Conservation (phyloP, 1,284 basidiomycete genomes). For the Cryptococcus sp. region DNA sequence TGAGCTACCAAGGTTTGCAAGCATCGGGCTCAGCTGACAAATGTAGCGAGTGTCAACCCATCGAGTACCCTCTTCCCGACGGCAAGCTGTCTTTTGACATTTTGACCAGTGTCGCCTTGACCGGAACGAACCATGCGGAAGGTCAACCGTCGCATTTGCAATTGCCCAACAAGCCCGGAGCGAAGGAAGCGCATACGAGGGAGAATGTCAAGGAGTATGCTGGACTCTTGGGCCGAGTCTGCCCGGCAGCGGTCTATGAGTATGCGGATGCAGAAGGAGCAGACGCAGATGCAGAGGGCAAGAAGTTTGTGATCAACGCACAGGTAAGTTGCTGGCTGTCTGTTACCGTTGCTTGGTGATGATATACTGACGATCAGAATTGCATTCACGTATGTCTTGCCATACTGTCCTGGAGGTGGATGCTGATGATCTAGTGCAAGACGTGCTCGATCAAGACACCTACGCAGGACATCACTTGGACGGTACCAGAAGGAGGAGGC, state of each 20-base stretch:
- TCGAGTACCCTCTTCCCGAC: constrained; percentile 85
- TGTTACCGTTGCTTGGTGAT: neutral
- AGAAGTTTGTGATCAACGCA: constrained; percentile 92
- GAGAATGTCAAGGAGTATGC: constrained; percentile 76
- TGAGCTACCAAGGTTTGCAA: constrained; percentile 21
- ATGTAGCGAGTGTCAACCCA: constrained; percentile 62
- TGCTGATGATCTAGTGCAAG: constrained; percentile 63
- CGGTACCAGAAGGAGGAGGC: constrained; percentile 86
- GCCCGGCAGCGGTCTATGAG: constrained; percentile 96
- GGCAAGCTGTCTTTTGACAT: constrained; percentile 91
- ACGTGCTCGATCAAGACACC: constrained; percentile 87
- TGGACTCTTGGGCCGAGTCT: constrained; percentile 79
- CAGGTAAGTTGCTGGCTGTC: constrained; percentile 56
- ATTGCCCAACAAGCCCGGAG: constrained; percentile 53
- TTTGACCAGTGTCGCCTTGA: constrained; percentile 82
- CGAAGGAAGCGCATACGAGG: constrained; percentile 62
- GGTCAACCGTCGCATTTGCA: constrained; percentile 89
- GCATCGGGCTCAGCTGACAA: neutral
- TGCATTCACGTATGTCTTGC: constrained; percentile 45
- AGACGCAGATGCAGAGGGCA: constrained; percentile 59
- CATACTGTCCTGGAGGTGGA: neutral
- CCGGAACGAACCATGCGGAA: constrained; percentile 94
- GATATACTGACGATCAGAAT: constrained; percentile 23
- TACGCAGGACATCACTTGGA: constrained; percentile 90
- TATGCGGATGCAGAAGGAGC: constrained; percentile 66